Conservation (phyloP, 208 protist genomes). For the Naegleria lovaniensis region DNA sequence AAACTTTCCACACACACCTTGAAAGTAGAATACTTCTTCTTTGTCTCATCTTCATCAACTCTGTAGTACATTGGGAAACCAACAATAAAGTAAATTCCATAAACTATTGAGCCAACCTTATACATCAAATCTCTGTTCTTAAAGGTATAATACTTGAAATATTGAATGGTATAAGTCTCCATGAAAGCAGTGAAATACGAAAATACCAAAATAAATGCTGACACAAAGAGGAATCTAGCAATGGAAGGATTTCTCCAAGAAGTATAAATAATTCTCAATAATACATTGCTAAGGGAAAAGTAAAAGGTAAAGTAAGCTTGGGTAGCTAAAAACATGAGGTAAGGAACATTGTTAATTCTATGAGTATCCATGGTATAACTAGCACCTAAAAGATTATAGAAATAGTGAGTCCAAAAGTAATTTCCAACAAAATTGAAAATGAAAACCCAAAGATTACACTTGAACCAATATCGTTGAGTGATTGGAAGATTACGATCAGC, state of each 20-base stretch:
- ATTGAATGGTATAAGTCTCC: conserved; percentile 51
- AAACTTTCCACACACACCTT: conserved; percentile 40
- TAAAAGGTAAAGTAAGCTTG: conserved; percentile 55
- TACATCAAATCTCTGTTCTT: conserved; percentile 50
- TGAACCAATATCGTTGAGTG: conserved; percentile 37
- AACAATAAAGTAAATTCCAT: conserved; percentile 56
- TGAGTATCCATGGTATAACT: conserved; percentile 45
- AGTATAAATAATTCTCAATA: conserved; percentile 37
- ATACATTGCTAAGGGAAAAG: conserved; percentile 48
- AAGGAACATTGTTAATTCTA: conserved; percentile 48
- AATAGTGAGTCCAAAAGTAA: conserved; percentile 60
- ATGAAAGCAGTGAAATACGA: conserved; percentile 54
- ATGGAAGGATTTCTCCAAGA: conserved; percentile 22
- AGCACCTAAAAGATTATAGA: conserved; percentile 48
- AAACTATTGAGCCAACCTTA: conserved; percentile 48
- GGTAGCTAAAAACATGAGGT: conserved; percentile 47
- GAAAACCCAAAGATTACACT: conserved; percentile 50
- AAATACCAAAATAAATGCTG: conserved; percentile 41
- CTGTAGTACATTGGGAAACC: conserved; percentile 55
- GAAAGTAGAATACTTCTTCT: conserved; percentile 32
- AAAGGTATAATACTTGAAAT: conserved; percentile 50
- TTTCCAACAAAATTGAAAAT: conserved; percentile 52
- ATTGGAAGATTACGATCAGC: conserved; percentile 36
- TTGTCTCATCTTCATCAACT: conserved; percentile 46
- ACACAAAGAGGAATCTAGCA: conserved; percentile 30